Base-by-base conservation (phyloP, 2,329 filamentous ascomycete genomes). In the Ophiostoma australiae region DNA sequence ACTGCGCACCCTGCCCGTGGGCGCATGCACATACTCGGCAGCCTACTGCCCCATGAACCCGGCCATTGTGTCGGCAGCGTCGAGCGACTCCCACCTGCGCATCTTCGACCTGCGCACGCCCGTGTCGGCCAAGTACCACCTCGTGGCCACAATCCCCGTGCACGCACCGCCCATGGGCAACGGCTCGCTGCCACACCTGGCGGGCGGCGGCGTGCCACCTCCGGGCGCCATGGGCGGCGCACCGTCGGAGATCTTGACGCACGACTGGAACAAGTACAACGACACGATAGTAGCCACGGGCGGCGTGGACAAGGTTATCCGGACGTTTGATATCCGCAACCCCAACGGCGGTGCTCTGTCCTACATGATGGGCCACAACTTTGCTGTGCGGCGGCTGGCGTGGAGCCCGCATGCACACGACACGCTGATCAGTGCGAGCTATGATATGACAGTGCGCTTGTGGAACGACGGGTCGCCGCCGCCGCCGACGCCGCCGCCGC, bases 251-350 rank as follows among this genome's bases (percentile, higher is more conserved):
- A 88, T 92, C 52, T 86, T 99, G 41, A 97, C 94, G 0, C 95
- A 98, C 80, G 95, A 99, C 80, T 99, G 95, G 95, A 99, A 99
- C 82, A 99, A 99, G 81, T 99, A 99, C 81, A 87, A 91, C 55
- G 89, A 93, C 75, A 90, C 89, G 0, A 84, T 97, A 35, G 83
- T 99, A 70, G 95, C 95, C 0, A 93, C 93, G 0, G 95, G 89
- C 1, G 94, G 95, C 70, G 95, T 98, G 3, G 95, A 99, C 79
- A 87, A 91, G 70, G 82, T 90, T 23, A 90, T 99, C 73, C 89
- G 95, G 67, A 95, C 91, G 0, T 98, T 98, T 77, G 95, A 99
- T 79, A 90, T 97, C 66, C 86, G 95, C 63, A 90, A 89, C 76
- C 91, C 92, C 0, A 82, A 84, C 5, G 87, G 85, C 5, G 93